Conservation (phyloP, 768 basidiomycete species). For the Suillus hirtellus region DNA sequence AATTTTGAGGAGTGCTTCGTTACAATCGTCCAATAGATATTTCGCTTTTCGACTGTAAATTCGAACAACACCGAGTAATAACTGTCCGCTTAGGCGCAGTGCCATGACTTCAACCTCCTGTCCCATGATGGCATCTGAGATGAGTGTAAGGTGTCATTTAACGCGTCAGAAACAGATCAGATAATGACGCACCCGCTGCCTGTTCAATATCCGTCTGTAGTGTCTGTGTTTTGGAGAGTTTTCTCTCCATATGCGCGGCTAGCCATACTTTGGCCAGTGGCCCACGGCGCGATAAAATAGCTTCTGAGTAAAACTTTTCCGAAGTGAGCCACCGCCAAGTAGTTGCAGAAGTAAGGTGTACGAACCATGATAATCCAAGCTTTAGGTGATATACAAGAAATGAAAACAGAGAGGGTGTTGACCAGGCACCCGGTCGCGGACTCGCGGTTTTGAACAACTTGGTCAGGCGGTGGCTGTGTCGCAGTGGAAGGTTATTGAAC, state of each 20-base stretch:
- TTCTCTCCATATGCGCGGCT: conserved; percentile 97
- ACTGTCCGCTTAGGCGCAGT: conserved; percentile 92
- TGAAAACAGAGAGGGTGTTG: conserved; percentile 4
- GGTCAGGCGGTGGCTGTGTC: conserved; percentile 26
- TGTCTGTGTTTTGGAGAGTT: conserved; percentile 94
- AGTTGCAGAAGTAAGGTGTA: not conserved
- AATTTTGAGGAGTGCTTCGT: conserved; percentile 92
- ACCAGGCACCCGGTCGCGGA: conserved; percentile 6
- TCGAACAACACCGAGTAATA: conserved; percentile 93
- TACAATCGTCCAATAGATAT: conserved; percentile 96
- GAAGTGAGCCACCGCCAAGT: not conserved
- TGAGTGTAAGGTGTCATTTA: not conserved
- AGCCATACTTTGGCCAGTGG: conserved; percentile 98
- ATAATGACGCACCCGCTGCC: conserved; percentile 69
- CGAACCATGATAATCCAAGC: conserved; percentile 29
- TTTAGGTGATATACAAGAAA: conserved; percentile 22
- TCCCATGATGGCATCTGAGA: conserved; percentile 84
- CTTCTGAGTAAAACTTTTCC: conserved; percentile 85
- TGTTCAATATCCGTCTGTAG: conserved; percentile 94
- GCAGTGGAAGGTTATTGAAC: conserved; percentile 9
- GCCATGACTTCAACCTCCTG: conserved; percentile 94
- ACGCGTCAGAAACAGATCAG: not conserved
- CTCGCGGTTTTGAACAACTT: conserved; percentile 8
- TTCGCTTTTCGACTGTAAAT: conserved; percentile 99
- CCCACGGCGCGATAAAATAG: conserved; percentile 90